Evolutionary conservation across 2,329 filamentous ascomycete genomes (phyloP).

Genomic region (Chrysosporium keratinophilum): DNA sequence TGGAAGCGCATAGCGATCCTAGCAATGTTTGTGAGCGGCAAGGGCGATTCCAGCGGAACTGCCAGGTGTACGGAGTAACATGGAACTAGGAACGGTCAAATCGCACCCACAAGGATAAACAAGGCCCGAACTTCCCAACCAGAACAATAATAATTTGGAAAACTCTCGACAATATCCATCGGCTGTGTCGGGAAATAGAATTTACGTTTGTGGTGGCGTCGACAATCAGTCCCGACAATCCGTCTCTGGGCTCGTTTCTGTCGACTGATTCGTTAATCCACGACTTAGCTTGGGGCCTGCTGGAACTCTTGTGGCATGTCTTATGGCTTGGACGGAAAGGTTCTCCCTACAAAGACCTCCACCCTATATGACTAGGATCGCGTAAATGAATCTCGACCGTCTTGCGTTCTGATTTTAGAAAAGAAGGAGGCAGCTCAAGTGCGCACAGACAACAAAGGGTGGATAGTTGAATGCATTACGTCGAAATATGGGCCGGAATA

Average conservation of each 20-base stretch:
- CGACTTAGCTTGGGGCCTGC: background rate
- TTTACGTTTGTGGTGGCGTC: slow-evolving; percentile 8
- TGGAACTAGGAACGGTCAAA: background rate
- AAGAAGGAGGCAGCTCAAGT: background rate
- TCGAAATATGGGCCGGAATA: slow-evolving; percentile 1
- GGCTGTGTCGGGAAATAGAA: slow-evolving; percentile 5
- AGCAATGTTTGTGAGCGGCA: background rate
- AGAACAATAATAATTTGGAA: slow-evolving; percentile 6
- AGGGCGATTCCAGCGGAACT: slow-evolving; percentile 1
- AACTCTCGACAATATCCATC: background rate
- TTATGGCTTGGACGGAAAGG: background rate
- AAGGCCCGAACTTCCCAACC: background rate
- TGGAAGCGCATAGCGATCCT: too few species aligned
- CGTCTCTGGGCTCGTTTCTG: background rate
- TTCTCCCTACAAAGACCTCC: background rate
- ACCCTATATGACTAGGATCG: background rate
- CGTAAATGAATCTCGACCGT: background rate
- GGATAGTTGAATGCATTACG: background rate
- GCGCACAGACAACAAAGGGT: slow-evolving; percentile 9
- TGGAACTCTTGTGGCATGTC: background rate
- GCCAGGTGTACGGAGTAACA: background rate
- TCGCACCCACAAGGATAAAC: background rate
- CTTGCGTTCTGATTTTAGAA: background rate
- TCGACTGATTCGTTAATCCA: background rate
- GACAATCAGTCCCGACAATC: slow-evolving; percentile 1